These are phyloP conservation scores for Dunaliella sp. DNA, from an alignment of 139 green algal species.

Conservation along the genomic window DNA sequence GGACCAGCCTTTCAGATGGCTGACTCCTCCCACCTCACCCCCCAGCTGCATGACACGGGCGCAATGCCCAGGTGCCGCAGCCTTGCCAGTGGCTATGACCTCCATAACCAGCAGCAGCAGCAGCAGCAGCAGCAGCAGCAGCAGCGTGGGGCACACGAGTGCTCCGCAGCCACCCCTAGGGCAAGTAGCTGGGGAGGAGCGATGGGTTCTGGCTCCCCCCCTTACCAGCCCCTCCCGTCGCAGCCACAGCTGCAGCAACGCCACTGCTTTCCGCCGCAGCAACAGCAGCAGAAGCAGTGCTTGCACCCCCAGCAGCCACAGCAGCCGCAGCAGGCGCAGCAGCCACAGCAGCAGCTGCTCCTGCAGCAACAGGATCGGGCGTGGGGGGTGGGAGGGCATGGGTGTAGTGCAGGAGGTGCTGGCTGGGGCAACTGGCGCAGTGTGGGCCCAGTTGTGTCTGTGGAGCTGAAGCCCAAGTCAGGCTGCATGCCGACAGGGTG, in stretches of 20 bases:
- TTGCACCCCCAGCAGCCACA: not conserved
- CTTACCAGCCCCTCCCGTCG: too few relatives aligned
- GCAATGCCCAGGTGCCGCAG: not conserved
- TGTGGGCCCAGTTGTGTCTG: constrained; percentile 42
- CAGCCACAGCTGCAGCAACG: not conserved
- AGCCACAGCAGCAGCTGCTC: not conserved
- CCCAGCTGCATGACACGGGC: not conserved
- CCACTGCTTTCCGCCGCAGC: not conserved
- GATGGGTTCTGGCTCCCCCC: too few relatives aligned
- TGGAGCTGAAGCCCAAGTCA: constrained; percentile 79
- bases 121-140: not conserved
- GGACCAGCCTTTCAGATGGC: not conserved
- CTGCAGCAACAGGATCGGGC: not conserved
- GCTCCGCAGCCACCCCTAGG: too few relatives aligned
- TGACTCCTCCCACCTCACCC: not conserved
- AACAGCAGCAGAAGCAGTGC: too few relatives aligned
- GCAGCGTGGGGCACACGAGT: not conserved
- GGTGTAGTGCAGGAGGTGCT: not conserved
- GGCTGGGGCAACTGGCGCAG: not conserved
- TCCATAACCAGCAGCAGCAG: not conserved
- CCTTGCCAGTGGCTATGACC: not conserved
- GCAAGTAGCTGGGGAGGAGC: too few relatives aligned
- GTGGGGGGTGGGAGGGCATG: not conserved
- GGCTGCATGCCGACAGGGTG: constrained; percentile 38
- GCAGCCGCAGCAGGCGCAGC: not conserved